These are phyloP conservation scores for Eucommia ulmoides DNA, from an alignment of 257 asterid genomes.

Conservation along the genomic window DNA sequence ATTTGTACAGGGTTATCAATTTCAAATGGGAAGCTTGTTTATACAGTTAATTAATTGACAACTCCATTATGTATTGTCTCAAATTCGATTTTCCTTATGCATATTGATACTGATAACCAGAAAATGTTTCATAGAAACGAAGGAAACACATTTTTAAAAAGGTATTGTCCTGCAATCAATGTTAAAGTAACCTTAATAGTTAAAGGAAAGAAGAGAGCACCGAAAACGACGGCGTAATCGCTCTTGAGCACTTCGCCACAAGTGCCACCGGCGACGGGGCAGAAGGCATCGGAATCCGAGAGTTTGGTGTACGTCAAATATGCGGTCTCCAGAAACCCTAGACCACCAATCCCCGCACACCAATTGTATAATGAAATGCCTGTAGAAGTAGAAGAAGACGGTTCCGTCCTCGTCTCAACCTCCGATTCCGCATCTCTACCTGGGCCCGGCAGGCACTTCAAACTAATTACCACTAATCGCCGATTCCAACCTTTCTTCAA, in stretches of 20 bases:
- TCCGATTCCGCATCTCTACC: conserved; percentile 26
- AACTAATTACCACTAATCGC: conserved; percentile 28
- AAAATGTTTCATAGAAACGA: no score
- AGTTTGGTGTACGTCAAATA: conserved; percentile 77
- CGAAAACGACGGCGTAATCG: conserved; percentile 59
- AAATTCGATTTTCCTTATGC: no score
- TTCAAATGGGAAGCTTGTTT: no score
- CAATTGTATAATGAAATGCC: conserved; percentile 43
- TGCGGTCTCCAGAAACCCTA: conserved; percentile 80
- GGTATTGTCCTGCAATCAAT: no score
- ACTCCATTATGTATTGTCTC: no score
- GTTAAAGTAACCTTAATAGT: no score
- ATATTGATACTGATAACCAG: no score
- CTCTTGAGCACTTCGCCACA: conserved; percentile 72
- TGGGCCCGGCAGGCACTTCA: conserved; percentile 49
- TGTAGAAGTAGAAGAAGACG: conserved; percentile 18
- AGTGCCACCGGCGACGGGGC: conserved; percentile 60
- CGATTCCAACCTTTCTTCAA: conserved; percentile 30
- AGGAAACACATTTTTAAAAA: no score
- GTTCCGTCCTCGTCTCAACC: conserved; percentile 18
- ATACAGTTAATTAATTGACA: no score
- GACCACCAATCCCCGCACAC: conserved; percentile 67
- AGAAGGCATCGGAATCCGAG: conserved; percentile 65
- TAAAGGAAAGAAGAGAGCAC: conserved; percentile 25
- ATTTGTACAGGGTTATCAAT: no score